Evolutionary conservation across 2,329 filamentous ascomycete species (phyloP), one percentile per base, ranked within the genome.

Genomic region (Stylonectria norvegica): DNA sequence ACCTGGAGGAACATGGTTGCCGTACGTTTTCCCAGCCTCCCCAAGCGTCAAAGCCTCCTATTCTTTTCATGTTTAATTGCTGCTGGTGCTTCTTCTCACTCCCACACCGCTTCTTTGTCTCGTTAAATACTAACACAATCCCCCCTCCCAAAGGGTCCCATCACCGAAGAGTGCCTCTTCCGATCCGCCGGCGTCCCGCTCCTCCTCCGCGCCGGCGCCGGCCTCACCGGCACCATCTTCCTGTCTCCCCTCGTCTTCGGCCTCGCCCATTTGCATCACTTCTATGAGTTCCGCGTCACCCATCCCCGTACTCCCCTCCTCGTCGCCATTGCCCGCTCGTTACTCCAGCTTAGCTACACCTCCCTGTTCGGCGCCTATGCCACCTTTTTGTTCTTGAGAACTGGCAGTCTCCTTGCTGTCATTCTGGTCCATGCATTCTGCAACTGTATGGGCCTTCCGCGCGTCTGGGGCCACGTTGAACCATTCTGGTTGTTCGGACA

Each of bases 141-240:
- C 28, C 29, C 20, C 14, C 35, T 36, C 36, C 42, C 36, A 22
- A 34, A 86, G 84, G 89, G 89, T 23, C 90, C 93, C 1, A 70
- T 93, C 39, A 95, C 89, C 9, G 93, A 98, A 69, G 93, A 98
- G 66, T 71, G 95, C 45, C 85, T 96, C 56, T 98, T 96, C 73
- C 86, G 93, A 58, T 89, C 88, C 4, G 81, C 89, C 51, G 83
- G 90, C 37, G 76, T 96, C 27, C 86, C 91, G 2, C 74, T 96
- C 9, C 83, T 96, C 58, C 69, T 96, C 20, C 71, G 89, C 35
- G 82, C 89, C 15, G 76, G 75, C 31, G 70, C 80, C 36, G 72
- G 75, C 30, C 57, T 72, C 19, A 49, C 58, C 3, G 69, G 70
- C 28, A 89, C 87, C 49, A 78, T 95, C 57, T 89, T 95, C 66